Evolutionary conservation across 495 filamentous ascomycete species (phyloP), one percentile per base, ranked within the genome.

Genomic region (Rostrohypoxylon terebratum): DNA sequence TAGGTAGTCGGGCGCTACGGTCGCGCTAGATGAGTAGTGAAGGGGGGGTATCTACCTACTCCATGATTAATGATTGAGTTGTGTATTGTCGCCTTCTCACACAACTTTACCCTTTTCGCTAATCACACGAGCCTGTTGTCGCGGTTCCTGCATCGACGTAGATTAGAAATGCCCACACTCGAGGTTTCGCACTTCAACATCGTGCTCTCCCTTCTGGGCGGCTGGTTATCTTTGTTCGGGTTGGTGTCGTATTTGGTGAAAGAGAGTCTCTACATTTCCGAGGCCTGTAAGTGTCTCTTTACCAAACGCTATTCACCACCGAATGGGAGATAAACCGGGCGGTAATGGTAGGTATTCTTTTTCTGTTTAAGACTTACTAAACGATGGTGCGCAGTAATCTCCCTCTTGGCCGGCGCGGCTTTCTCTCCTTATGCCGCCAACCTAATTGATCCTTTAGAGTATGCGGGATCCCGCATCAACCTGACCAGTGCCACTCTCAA

Each of bases 221-320:
- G 47, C 47, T 50, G 47, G 47, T 50, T 50, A 10, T 50, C 47
- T 50, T 50, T 50, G 25, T 50, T 50, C 47, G 47, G 47, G 20
- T 25, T 50, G 47, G 47, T 50, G 7, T 50, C 47, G 11, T 50
- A 50, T 50, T 50, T 50, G 47, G 21, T 50, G 1, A 50, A 50
- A 50, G 47, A 50, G 9, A 50, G 47, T 25, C 47, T 50, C 18
- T 50, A 50, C 18, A 50, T 50, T 50, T 50, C 47, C 13, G 47
- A 50, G 21, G 47, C 47, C 47, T 50, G 47, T 50, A 50, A 50
- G 47, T 50, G 47, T 50, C 47, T n/a, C 10, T 25, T 23, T 23
- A 8, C 47, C 47, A 25, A 50, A 21, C 20, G 18, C 21, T 8
- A 23, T 23, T 6, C 25, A 50, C n/a, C 42, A 18, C n/a, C 42